phyloP scores from a whole-genome alignment of 768 basidiomycete genomes.

The Suillus hirtellus region DNA sequence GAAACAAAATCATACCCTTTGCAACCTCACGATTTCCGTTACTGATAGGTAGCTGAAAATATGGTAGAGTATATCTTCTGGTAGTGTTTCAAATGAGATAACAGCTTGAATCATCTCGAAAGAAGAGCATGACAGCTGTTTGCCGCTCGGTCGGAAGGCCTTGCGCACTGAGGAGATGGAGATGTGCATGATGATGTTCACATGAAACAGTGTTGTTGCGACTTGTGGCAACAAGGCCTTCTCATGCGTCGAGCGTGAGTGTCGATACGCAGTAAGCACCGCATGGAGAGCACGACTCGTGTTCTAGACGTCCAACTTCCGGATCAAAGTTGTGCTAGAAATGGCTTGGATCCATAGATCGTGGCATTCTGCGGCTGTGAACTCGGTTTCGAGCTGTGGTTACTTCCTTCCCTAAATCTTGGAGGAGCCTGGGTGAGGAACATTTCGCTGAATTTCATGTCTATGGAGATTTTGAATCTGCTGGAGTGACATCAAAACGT shows the following conservation, averaged over 20 bases:
- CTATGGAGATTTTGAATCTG: background rate
- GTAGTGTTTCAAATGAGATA: constrained; percentile 5
- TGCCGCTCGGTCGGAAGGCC: constrained; percentile 3
- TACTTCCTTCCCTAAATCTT: background rate
- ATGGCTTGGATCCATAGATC: background rate
- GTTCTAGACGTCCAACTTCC: constrained; percentile 6
- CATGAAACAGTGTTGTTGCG: constrained; percentile 4
- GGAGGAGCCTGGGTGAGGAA: background rate
- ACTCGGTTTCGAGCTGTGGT: background rate
- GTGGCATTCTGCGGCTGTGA: background rate
- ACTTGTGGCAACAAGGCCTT: background rate
- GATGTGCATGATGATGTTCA: constrained; percentile 8
- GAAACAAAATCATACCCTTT: background rate
- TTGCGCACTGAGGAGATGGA: constrained; percentile 8
- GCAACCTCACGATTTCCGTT: constrained; percentile 4
- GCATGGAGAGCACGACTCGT: constrained; percentile 7
- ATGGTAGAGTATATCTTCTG: background rate
- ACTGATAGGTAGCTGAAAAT: constrained; percentile 3
- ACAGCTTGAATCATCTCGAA: constrained; percentile 10
- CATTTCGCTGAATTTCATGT: background rate
- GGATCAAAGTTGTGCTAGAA: constrained; percentile 7
- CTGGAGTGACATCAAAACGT: background rate
- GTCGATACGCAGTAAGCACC: constrained; percentile 1
- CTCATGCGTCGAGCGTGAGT: background rate
- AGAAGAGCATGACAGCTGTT: constrained; percentile 2